Conservation (phyloP, 192 early-diverging fungal species). For the Coemansia sp. region DNA sequence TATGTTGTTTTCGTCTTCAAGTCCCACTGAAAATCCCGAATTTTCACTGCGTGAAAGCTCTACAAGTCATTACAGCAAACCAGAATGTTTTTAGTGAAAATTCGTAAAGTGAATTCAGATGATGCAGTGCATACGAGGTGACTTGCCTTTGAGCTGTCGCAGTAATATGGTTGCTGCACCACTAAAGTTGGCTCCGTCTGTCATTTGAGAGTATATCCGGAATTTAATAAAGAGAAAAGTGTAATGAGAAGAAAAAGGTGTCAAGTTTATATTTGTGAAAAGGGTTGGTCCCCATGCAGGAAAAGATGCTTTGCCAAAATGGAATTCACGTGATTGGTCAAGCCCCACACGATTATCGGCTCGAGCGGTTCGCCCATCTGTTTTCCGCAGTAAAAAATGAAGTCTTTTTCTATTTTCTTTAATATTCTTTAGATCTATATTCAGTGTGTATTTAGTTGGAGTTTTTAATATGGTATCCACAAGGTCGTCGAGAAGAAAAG, state of each 20-base stretch:
- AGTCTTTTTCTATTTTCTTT: not conserved
- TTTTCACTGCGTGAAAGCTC: conserved; percentile 75
- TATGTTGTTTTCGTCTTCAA: conserved; percentile 79
- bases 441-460: not conserved
- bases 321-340: conserved; percentile 10
- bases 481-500: conserved; percentile 1
- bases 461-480: conserved; percentile 10
- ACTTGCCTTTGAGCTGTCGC: conserved; percentile 39
- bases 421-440: not conserved
- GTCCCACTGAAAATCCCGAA: conserved; percentile 88
- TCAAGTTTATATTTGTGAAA: too few species aligned
- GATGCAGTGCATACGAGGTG: too few species aligned
- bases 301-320: not conserved
- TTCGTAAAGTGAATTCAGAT: too few species aligned
- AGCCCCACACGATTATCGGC: not conserved
- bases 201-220: conserved; percentile 11
- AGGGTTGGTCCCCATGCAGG: not conserved
- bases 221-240: conserved; percentile 1
- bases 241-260: not conserved
- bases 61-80: conserved; percentile 24
- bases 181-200: conserved; percentile 9
- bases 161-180: conserved; percentile 30
- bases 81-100: too few species aligned
- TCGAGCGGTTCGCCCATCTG: too few species aligned
- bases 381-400: too few species aligned